Evolutionary conservation across 164 flowering plant genomes (phyloP), one percentile per base, ranked within the genome.

Genomic region (Sextonia rubra): DNA sequence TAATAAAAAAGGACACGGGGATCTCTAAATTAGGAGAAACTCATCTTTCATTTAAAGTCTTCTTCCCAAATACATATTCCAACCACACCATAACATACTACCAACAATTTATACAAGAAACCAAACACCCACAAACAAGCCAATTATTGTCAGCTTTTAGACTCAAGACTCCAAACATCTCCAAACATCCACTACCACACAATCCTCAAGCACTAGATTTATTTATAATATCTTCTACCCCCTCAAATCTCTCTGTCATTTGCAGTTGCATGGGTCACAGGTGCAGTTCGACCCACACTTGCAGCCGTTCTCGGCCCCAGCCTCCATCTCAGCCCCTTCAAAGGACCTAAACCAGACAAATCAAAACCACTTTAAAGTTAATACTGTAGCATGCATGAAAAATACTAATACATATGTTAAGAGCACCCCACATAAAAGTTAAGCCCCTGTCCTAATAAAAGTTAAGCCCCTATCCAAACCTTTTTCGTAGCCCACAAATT

Each of bases 251-350:
- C 61, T 47, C 8, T 25, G 47, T 80, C 83, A 80, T 56, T 77
- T 81, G 69, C 85, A 82, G 69, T 20, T 76, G 78, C 85, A 80
- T 7, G 83, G 83, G 69, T 80, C 60, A 60, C 85, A 83, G 71
- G 74, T 72, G 82, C 85, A 82, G 77, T 63, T 75, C 18, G 67
- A 12, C 65, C 85, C 83, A n/a, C 82, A 78, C 64, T 78, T 70
- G 79, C 83, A 78, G 48, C 79, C 83, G 24, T 77, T 75, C 76
- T 74, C 80, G 18, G 74, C 64, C 48, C 71, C 79, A 20, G 37
- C 65, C 12, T 70, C 52, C 80, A 47, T 72, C 69, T 80, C 77
- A 18, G 64, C 26, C 44, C 72, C 79, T n/a, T 74, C 83, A 48
- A 49, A 66, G 65, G 47, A 1, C 26, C 82, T 80, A 68, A 1